phyloP scores from a whole-genome alignment of 495 filamentous ascomycete species.

The Penicillium psychrofluorescens region DNA sequence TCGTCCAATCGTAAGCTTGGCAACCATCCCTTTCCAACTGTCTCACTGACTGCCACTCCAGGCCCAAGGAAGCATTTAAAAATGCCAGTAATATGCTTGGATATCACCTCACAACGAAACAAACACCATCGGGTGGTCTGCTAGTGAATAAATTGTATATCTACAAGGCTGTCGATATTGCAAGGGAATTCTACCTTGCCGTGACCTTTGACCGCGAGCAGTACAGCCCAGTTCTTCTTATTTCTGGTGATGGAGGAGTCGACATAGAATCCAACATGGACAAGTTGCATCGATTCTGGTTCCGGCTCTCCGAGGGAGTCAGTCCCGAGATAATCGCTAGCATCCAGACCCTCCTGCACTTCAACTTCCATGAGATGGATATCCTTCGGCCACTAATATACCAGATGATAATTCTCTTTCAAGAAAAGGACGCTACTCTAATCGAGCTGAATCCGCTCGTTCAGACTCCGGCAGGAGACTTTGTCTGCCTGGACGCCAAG shows the following conservation, averaged over 20 bases:
- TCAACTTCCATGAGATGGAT: conserved; percentile 16
- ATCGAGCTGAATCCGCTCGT: conserved; percentile 29
- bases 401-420: conserved; percentile 21
- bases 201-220: conserved; percentile 27
- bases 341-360: conserved; percentile 17
- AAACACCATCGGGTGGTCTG: conserved; percentile 22
- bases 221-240: conserved; percentile 17
- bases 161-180: conserved; percentile 18
- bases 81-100: conserved; percentile 28
- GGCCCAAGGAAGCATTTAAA: conserved; percentile 21
- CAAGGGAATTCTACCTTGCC: conserved; percentile 26
- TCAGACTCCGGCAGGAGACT: conserved; percentile 13
- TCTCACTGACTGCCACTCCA: neutral
- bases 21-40: neutral
- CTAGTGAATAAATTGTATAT: conserved; percentile 28
- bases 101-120: conserved; percentile 21
- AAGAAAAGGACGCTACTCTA: conserved; percentile 25
- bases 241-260: conserved; percentile 21
- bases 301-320: conserved; percentile 16
- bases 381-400: conserved; percentile 14
- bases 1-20: conserved; percentile 16
- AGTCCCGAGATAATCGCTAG: conserved; percentile 12
- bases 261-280: conserved; percentile 25
- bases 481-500: conserved; percentile 25
- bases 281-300: conserved; percentile 19